Evolutionary conservation across 2,329 filamentous ascomycete species (phyloP).

Genomic region (Paecilomyces formosus): DNA sequence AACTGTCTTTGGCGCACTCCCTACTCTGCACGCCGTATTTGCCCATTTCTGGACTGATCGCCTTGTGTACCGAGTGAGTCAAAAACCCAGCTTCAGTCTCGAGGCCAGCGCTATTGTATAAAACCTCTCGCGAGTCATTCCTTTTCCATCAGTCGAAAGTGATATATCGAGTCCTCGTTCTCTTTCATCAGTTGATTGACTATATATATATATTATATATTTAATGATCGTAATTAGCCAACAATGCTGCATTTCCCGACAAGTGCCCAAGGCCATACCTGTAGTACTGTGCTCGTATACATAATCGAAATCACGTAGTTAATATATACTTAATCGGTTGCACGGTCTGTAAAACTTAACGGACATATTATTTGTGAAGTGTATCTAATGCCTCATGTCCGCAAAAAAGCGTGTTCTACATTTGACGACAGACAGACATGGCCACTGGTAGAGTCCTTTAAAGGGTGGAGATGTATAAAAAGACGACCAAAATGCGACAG

Average conservation of each 20-base stretch:
- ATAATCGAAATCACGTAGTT: no score
- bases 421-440: no score
- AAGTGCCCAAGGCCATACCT: neutral
- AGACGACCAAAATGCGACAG: no score
- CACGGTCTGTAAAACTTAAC: no score
- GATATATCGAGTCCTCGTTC: neutral
- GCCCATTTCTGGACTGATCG: conserved; percentile 64
- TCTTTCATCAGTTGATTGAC: no score
- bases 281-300: neutral
- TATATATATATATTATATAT: neutral
- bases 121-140: neutral
- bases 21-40: conserved; percentile 59
- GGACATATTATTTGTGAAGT: no score
- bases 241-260: neutral
- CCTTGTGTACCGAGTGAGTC: conserved; percentile 64
- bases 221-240: neutral
- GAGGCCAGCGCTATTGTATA: neutral
- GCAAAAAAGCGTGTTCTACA: no score
- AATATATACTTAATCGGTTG: no score
- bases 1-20: conserved; percentile 60
- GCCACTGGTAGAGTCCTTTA: no score
- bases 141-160: neutral
- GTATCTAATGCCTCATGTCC: no score
- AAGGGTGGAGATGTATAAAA: no score
- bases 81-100: conserved; percentile 46